phyloP scores from a whole-genome alignment of 2,329 filamentous ascomycete species.

The Fusarium camptoceras region DNA sequence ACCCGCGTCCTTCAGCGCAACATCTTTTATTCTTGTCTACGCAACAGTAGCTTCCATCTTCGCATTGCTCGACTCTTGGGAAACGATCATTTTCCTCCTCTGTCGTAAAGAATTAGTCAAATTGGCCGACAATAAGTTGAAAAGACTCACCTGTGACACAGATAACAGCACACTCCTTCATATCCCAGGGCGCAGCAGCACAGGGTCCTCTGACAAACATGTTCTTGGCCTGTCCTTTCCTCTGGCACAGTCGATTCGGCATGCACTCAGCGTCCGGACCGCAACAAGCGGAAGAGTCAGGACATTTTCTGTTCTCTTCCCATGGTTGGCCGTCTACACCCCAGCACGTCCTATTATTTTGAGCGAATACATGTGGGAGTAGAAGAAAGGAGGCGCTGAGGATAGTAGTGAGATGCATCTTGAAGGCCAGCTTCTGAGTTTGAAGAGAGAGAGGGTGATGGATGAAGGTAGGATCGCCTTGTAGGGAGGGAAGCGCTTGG shows the following conservation, averaged over 20 bases:
- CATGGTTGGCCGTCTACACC: constrained; percentile 1
- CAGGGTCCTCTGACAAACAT: constrained; percentile 35
- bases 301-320: constrained; percentile 20
- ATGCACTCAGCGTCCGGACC: constrained; percentile 29
- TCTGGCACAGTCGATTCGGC: constrained; percentile 34
- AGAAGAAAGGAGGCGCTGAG: rapidly evolving
- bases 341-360: background rate
- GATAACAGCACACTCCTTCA: constrained; percentile 24
- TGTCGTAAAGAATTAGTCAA: background rate
- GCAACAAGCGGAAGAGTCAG: constrained; percentile 28
- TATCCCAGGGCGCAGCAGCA: constrained; percentile 26
- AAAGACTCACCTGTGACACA: constrained; percentile 25
- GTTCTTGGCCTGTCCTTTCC: constrained; percentile 8
- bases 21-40: constrained; percentile 28
- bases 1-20: constrained; percentile 20
- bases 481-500: background rate
- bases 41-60: constrained; percentile 39
- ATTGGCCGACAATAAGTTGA: rapidly evolving
- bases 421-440: no score
- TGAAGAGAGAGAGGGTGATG: background rate
- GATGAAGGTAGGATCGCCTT: no score
- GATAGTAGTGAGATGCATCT: background rate
- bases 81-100: constrained; percentile 25
- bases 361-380: background rate
- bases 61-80: constrained; percentile 28